A percentile compares a stretch with the other conserved stretches of the same genome.
These are phyloP conservation scores for Crotalaria pallida DNA, from an alignment of 306 rosid species.

Conservation along the genomic window DNA sequence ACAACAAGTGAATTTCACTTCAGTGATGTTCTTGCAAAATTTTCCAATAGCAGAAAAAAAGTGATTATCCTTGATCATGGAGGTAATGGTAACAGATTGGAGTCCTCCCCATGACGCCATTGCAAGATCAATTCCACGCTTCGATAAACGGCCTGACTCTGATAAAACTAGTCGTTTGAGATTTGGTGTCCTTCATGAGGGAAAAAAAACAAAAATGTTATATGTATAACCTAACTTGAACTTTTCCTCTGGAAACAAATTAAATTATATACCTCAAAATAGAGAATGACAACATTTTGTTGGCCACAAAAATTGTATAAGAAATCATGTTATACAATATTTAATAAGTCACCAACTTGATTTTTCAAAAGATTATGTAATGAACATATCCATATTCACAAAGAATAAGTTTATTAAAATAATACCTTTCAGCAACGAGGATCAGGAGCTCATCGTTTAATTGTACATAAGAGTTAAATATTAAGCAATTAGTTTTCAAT, in stretches of 20 bases:
- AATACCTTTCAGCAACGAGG: constrained; percentile 21
- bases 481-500: constrained; percentile 1
- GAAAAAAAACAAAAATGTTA: not conserved
- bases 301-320: too few species aligned
- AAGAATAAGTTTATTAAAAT: not conserved
- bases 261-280: too few species aligned
- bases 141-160: not conserved
- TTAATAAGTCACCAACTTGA: not conserved
- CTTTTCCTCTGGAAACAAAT: too few species aligned
- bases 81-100: constrained; percentile 25
- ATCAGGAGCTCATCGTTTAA: not conserved
- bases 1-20: constrained; percentile 1
- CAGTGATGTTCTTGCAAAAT: not conserved
- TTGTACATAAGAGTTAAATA: constrained; percentile 1
- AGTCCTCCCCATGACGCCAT: constrained; percentile 23
- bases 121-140: not conserved
- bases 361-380: not conserved
- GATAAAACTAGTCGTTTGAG: constrained; percentile 34
- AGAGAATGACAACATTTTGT: too few species aligned
- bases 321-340: too few species aligned
- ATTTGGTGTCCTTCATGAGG: constrained; percentile 22
- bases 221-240: too few species aligned
- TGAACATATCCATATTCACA: not conserved
- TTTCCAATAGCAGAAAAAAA: not conserved
- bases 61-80: too few species aligned